Percentiles rank a stretch among this genome's conserved stretches.
These are phyloP conservation scores for Penicillium fimorum DNA, from an alignment of 495 filamentous ascomycete genomes.

Conservation along the genomic window DNA sequence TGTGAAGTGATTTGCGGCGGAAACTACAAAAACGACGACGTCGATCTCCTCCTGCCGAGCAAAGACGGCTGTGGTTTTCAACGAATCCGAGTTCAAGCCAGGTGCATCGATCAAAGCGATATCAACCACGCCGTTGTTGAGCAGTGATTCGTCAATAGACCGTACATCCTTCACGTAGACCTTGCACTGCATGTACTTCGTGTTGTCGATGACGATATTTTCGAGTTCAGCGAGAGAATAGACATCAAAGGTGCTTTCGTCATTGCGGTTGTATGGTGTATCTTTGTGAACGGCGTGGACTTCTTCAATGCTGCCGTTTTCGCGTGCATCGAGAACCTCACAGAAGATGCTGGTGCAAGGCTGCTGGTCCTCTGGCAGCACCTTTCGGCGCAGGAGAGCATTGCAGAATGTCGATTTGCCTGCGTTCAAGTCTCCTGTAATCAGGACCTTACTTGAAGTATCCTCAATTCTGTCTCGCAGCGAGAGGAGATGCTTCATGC, in stretches of 20 bases:
- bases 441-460: slow-evolving; percentile 92
- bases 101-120: slow-evolving; percentile 97
- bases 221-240: slow-evolving; percentile 75
- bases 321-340: slow-evolving; percentile 87
- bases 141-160: slow-evolving; percentile 84
- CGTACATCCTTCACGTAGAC: slow-evolving; percentile 93
- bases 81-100: slow-evolving; percentile 89
- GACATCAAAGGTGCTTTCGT: slow-evolving; percentile 91
- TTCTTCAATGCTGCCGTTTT: slow-evolving; percentile 88
- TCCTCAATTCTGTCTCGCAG: slow-evolving; percentile 94
- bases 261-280: slow-evolving; percentile 74
- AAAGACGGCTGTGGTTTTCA: slow-evolving; percentile 96
- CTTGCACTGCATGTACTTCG: slow-evolving; percentile 89
- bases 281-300: slow-evolving; percentile 92
- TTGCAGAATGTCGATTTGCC: slow-evolving; percentile 99
- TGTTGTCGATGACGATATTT: slow-evolving; percentile 83
- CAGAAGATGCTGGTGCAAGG: slow-evolving; percentile 99
- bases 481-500: slow-evolving; percentile 81
- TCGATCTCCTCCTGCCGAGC: slow-evolving; percentile 98
- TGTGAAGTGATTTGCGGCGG: slow-evolving; percentile 96
- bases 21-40: slow-evolving; percentile 97
- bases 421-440: slow-evolving; percentile 97
- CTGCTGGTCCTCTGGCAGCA: slow-evolving; percentile 94
- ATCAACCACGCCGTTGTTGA: slow-evolving; percentile 97
- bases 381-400: slow-evolving; percentile 84